Evolutionary conservation across 2,329 filamentous ascomycete genomes (phyloP), one percentile per base, ranked within the genome.

Genomic region (Dothideomycetes sp.): DNA sequence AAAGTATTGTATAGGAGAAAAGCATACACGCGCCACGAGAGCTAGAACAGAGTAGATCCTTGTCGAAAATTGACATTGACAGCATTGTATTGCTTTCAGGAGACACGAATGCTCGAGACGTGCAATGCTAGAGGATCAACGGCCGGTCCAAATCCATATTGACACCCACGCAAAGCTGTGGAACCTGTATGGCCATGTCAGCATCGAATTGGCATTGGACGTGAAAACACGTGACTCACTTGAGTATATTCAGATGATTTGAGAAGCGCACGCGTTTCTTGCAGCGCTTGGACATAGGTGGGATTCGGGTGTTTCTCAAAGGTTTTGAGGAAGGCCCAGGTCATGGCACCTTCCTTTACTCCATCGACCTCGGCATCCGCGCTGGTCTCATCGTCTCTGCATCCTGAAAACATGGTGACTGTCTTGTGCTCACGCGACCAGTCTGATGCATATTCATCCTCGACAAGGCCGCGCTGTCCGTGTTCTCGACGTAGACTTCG

Each of bases 391-490:
- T 71, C 67, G 49, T 72, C 69, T 34, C 61, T 57, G 45, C 69
- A 73, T 2, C 69, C 69, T 23, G 54, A 60, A 39, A 70, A 70
- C 69, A 73, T 72, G 4, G 63, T 69, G 1, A 70, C 68, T 45
- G 63, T 61, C 49, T 68, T 69, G 18, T 59, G 54, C 49, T 71
- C 68, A 38, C 55, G 56, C 1, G 55, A 58, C 53, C 64, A 70
- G 12, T 61, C 57, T 7, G 49, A 33, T 1, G 49, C 53, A 27
- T 63, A 47, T 0, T 60, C 59, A 33, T 73, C 65, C 38, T 61
- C 49, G 1, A 56, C 62, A 12, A 71, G 57, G 0, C 68, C 68
- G 28, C 67, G 63, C 13, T 64, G 57, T 33, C 70, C 59, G 38
- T 64, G 55, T 4, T 59, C 57, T 47, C 64, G 60, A 50, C 63